These are phyloP conservation scores for Aspergillus kassunensis DNA, from an alignment of 495 filamentous ascomycete genomes.

Conservation along the genomic window DNA sequence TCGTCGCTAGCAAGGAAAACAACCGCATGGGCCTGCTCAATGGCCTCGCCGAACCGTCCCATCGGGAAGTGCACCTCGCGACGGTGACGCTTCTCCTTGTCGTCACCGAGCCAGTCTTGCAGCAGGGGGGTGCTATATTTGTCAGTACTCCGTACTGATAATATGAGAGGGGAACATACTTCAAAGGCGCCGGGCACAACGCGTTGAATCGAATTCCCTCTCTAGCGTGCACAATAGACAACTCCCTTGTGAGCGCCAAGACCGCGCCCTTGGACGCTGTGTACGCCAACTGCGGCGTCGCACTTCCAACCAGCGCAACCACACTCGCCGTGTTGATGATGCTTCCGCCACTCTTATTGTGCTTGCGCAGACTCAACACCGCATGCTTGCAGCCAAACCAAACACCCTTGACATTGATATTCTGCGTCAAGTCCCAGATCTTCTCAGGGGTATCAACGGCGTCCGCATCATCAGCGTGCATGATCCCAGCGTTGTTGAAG, in stretches of 20 bases:
- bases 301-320: conserved; percentile 85
- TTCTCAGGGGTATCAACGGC: conserved; percentile 78
- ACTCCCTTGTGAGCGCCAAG: conserved; percentile 75
- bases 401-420: conserved; percentile 97
- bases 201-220: conserved; percentile 87
- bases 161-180: conserved; percentile 41
- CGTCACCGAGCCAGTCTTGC: conserved; percentile 93
- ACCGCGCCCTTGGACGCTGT: conserved; percentile 95
- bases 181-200: conserved; percentile 88
- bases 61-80: conserved; percentile 93
- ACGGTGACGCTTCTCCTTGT: conserved; percentile 73
- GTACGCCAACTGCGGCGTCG: conserved; percentile 94
- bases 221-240: conserved; percentile 79
- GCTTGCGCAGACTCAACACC: conserved; percentile 71
- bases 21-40: conserved; percentile 93
- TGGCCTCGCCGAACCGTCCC: conserved; percentile 91
- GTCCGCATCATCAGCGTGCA: conserved; percentile 87
- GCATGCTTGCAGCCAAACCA: conserved; percentile 97
- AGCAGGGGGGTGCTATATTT: conserved; percentile 66
- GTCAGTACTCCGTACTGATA: background rate
- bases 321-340: conserved; percentile 96
- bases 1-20: conserved; percentile 94
- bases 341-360: conserved; percentile 71
- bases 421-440: conserved; percentile 93
- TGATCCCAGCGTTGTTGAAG: conserved; percentile 99